These are phyloP conservation scores for Tetrahymena thermophila DNA, from an alignment of 73 alveolate species.

Conservation along the genomic window DNA sequence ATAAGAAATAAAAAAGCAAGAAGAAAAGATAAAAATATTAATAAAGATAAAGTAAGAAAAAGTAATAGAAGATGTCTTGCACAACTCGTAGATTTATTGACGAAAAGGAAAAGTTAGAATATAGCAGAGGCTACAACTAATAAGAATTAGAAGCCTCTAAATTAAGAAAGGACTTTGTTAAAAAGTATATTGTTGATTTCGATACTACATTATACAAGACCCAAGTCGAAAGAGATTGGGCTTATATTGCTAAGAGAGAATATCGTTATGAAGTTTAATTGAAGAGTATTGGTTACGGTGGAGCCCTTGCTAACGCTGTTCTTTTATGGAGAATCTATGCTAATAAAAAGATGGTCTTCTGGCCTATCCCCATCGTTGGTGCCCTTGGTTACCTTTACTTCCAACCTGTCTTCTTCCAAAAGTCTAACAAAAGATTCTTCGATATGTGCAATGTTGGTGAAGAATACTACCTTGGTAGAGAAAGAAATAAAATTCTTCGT, in stretches of 20 bases:
- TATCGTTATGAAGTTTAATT: conserved; percentile 66
- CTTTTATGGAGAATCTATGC: conserved; percentile 60
- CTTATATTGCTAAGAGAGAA: conserved; percentile 75
- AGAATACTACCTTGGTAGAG: conserved; percentile 74
- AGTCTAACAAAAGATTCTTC: conserved; percentile 64
- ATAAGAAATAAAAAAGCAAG: background rate
- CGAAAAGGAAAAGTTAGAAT: conserved; percentile 36
- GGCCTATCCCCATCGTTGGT: conserved; percentile 30
- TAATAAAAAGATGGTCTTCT: conserved; percentile 28
- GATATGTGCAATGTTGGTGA: conserved; percentile 85
- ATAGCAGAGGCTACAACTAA: conserved; percentile 28
- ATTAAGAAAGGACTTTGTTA: conserved; percentile 33
- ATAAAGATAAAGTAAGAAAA: background rate
- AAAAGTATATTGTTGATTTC: conserved; percentile 37
- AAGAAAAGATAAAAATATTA: background rate
- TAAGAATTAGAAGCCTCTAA: conserved; percentile 38
- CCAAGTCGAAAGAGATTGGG: conserved; percentile 82
- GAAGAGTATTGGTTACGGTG: conserved; percentile 54
- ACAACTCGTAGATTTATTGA: conserved; percentile 41
- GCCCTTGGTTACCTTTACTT: conserved; percentile 55
- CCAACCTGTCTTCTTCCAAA: conserved; percentile 45
- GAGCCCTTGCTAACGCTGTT: conserved; percentile 50
- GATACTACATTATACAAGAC: conserved; percentile 53
- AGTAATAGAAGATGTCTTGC: conserved; percentile 22
- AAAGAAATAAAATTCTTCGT: conserved; percentile 67